Evolutionary conservation across 176 grass and related monocot genomes (phyloP).

Genomic region (Rhynchospora pubera): DNA sequence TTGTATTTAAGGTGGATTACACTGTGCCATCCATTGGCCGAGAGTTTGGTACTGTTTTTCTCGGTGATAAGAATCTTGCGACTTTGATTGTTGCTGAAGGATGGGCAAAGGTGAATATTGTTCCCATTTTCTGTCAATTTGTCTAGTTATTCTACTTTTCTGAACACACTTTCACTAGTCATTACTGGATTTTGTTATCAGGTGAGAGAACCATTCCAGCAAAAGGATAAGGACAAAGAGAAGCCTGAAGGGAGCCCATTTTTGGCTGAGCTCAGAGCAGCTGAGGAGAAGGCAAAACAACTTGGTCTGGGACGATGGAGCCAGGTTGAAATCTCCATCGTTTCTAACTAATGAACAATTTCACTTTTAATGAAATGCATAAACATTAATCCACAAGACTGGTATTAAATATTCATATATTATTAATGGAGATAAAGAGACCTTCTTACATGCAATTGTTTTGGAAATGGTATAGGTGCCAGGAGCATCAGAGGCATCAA

Average conservation of each 20-base stretch:
- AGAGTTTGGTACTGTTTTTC: conserved; percentile 91
- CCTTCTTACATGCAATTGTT: conserved; percentile 11
- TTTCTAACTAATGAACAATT: neutral
- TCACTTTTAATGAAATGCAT: neutral
- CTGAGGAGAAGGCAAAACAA: conserved; percentile 86
- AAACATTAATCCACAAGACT: neutral
- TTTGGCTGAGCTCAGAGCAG: conserved; percentile 47
- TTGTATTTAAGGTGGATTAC: conserved; percentile 88
- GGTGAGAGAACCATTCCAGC: conserved; percentile 33
- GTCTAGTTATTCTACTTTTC: neutral
- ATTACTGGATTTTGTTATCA: neutral
- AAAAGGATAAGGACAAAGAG: conserved; percentile 70
- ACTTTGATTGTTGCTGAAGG: conserved; percentile 66
- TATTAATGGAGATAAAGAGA: neutral
- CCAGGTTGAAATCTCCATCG: conserved; percentile 42
- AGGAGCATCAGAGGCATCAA: conserved; percentile 64
- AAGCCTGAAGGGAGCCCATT: conserved; percentile 62
- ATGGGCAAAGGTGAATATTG: conserved; percentile 71
- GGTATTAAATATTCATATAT: no score
- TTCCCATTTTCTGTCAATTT: neutral
- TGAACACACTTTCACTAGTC: neutral
- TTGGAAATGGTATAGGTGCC: conserved; percentile 43
- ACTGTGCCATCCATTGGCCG: conserved; percentile 74
- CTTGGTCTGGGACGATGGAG: conserved; percentile 90
- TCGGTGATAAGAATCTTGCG: conserved; percentile 79